Evolutionary conservation across 1,139 yeast species (phyloP).

Genomic region (Kodamaea ohmeri): DNA sequence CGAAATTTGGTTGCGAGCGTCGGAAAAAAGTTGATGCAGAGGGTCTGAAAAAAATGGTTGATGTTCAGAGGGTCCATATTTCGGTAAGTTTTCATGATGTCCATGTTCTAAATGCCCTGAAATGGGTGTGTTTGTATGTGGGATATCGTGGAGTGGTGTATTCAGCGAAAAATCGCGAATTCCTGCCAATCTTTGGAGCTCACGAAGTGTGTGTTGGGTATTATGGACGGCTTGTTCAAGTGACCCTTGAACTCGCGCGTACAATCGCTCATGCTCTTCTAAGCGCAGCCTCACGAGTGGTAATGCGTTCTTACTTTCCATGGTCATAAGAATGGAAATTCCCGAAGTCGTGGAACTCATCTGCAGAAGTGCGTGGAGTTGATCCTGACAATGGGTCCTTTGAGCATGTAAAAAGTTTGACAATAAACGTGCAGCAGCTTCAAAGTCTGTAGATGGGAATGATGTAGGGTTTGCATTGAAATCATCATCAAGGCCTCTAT

Average conservation of each 20-base stretch:
- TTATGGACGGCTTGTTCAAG: constrained; percentile 13
- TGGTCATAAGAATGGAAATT: constrained; percentile 19
- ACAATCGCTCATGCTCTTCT: constrained; percentile 18
- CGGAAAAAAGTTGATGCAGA: not conserved
- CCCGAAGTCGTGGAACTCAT: constrained; percentile 23
- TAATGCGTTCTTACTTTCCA: constrained; percentile 16
- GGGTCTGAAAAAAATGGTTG: too few species aligned
- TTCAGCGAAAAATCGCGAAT: not conserved
- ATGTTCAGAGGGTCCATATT: too few species aligned
- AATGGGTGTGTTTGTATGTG: too few species aligned
- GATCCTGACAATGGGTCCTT: constrained; percentile 8
- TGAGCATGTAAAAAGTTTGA: constrained; percentile 17
- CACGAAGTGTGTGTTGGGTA: not conserved
- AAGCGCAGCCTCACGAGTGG: constrained; percentile 22
- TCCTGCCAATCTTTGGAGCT: constrained; percentile 1
- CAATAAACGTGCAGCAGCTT: not conserved
- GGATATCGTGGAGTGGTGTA: too few species aligned
- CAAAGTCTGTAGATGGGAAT: not conserved
- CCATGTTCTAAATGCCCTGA: too few species aligned
- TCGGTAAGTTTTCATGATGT: too few species aligned
- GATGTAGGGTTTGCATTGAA: constrained; percentile 7
- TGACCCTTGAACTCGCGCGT: constrained; percentile 15
- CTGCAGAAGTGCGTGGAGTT: constrained; percentile 15
- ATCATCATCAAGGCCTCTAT: constrained; percentile 9
- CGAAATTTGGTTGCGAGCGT: not conserved